Base-by-base conservation (phyloP, 1,284 basidiomycete species). In the Apiotrichum brassicae region DNA sequence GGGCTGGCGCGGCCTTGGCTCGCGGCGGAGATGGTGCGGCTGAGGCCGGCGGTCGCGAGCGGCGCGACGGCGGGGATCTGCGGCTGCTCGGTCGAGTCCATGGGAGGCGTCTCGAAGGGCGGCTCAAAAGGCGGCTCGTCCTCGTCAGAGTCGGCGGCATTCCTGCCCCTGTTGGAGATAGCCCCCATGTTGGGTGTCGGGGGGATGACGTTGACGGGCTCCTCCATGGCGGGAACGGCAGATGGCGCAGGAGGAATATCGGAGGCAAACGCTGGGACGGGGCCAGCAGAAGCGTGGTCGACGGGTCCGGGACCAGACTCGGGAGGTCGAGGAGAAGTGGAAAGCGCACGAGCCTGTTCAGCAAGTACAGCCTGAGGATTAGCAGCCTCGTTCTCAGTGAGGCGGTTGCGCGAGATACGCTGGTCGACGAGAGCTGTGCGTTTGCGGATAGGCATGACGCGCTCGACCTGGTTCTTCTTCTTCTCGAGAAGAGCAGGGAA, bases 361-460 rank as follows among this genome's bases (percentile, higher is more conserved):
- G 70, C 68, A 11, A 76, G 62, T 6, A 75, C 49, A 48, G 77
- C 75, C 25, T 75, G 70, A 6, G 71, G 66, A 48, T 79, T 76
- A 11, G 67, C 73, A 23, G 12, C 23, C 12, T 34, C 42, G 13
- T 71, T 68, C 3, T 71, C 73, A 18, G 75, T 75, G 48, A 80
- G 66, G 40, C 75, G 73, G 40, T 73, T 75, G 28, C 88, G 78
- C 5, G 68, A 71, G 22, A 88, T 78, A 41, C 90, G 83, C 82
- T 92, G 84, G 72, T 97, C 93, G 38, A 95, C 77, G 0, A 86
- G 85, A 0, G 85, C 84, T 1, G 92, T 94, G 45, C 88, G 84
- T 66, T 93, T 94, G 38, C 91, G 81, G 20, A 82, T 68, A 6
- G 88, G 90, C 46, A 86, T 77, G 51, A 82, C 83, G 42, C 89